phyloP scores from a whole-genome alignment of 306 rosid species.

The Lotus japonicus region DNA sequence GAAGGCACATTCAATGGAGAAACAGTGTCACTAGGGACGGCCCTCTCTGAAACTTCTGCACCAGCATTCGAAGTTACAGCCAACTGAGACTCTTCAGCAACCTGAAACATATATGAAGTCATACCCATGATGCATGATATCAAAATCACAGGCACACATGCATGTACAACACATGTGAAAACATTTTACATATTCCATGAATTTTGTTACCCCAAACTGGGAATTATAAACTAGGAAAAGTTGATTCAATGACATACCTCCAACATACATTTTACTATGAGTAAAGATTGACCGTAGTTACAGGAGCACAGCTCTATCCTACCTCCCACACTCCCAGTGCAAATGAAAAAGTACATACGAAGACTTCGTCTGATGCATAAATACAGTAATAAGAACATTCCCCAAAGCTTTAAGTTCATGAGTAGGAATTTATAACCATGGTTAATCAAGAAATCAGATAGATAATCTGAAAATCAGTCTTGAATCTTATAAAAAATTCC shows the following conservation, averaged over 20 bases:
- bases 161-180: background rate
- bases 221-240: background rate
- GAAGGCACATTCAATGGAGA: conserved; percentile 53
- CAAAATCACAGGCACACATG: conserved; percentile 1
- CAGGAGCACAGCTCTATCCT: background rate
- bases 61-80: conserved; percentile 49
- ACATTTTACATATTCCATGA: background rate
- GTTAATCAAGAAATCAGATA: conserved; percentile 14
- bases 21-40: conserved; percentile 46
- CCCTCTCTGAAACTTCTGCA: conserved; percentile 54
- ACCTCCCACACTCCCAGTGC: background rate
- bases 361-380: background rate
- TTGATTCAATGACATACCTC: conserved; percentile 9
- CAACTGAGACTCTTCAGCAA: conserved; percentile 55
- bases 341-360: background rate
- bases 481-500: background rate
- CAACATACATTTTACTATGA: background rate
- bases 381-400: background rate
- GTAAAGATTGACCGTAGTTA: background rate
- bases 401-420: background rate
- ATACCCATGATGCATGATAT: conserved; percentile 13
- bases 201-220: background rate
- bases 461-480: background rate
- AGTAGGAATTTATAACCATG: background rate
- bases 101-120: conserved; percentile 44